Conservation (phyloP, 2,329 filamentous ascomycete genomes). For the Trichothecium roseum region DNA sequence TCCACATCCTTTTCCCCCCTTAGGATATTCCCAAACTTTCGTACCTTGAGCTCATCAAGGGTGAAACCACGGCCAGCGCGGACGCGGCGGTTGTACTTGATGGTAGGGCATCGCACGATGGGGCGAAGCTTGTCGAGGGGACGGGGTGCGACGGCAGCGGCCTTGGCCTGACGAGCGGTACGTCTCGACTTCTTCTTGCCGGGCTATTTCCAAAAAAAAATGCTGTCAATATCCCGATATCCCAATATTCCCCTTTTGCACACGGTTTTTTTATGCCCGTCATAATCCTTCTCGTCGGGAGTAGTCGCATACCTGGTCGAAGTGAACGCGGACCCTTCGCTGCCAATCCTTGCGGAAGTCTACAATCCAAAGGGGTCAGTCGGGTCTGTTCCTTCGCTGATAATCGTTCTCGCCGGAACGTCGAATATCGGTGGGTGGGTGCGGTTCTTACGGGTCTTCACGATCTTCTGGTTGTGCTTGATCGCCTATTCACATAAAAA, state of each 20-base stretch:
- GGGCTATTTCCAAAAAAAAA: constrained; percentile 47
- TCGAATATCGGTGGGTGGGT: constrained; percentile 8
- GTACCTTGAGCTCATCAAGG: constrained; percentile 94
- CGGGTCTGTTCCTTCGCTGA: constrained; percentile 10
- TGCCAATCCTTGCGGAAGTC: constrained; percentile 99
- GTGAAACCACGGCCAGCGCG: constrained; percentile 97
- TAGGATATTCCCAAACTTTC: no score
- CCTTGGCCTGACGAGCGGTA: constrained; percentile 86
- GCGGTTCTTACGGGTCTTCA: constrained; percentile 73
- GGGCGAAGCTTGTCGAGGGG: constrained; percentile 96
- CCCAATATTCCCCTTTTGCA: background rate
- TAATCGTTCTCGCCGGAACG: background rate
- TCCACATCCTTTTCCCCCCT: no score
- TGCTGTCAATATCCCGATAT: constrained; percentile 21
- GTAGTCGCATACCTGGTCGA: constrained; percentile 78
- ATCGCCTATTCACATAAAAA: constrained; percentile 58
- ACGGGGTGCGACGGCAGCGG: constrained; percentile 86
- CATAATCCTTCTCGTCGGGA: background rate
- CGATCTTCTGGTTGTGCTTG: constrained; percentile 99
- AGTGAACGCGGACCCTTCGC: constrained; percentile 96
- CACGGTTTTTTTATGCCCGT: constrained; percentile 1
- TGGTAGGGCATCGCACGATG: constrained; percentile 90
- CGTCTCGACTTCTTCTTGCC: constrained; percentile 93
- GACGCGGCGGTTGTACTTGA: constrained; percentile 99
- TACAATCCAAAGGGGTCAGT: constrained; percentile 34